phyloP scores from a whole-genome alignment of 164 flowering plant genomes.

The Piper longum region DNA sequence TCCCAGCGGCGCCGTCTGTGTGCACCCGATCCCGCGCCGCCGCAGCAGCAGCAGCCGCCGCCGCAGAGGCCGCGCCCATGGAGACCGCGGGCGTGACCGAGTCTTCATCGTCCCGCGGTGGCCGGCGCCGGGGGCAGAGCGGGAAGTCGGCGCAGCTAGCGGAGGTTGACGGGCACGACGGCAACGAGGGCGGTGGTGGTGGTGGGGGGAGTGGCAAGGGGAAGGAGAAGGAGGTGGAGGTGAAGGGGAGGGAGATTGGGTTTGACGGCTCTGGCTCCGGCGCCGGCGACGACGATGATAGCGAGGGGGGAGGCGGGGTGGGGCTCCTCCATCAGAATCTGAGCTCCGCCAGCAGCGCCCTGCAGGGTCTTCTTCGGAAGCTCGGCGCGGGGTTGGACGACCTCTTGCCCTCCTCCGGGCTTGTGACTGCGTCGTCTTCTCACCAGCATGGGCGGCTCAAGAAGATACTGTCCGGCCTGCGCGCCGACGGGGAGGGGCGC shows the following conservation, averaged over 20 bases:
- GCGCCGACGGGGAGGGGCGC: slow-evolving; percentile 92
- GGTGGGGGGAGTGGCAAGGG: slow-evolving; percentile 51
- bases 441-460: slow-evolving; percentile 83
- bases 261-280: slow-evolving; percentile 46
- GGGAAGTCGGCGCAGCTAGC: slow-evolving; percentile 19
- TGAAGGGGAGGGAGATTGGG: slow-evolving; percentile 13
- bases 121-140: slow-evolving; percentile 23
- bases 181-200: slow-evolving; percentile 47
- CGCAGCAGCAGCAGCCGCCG: slow-evolving; percentile 10
- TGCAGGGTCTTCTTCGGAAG: slow-evolving; percentile 83
- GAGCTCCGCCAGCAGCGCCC: slow-evolving; percentile 83
- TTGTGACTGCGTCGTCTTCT: slow-evolving; percentile 54
- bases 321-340: slow-evolving; percentile 74
- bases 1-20: slow-evolving; percentile 28
- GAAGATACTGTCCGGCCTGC: slow-evolving; percentile 76
- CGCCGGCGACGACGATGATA: slow-evolving; percentile 34
- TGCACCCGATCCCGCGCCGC: slow-evolving; percentile 51
- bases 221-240: slow-evolving; percentile 32
- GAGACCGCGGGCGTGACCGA: slow-evolving; percentile 5
- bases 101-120: slow-evolving; percentile 41
- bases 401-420: slow-evolving; percentile 55
- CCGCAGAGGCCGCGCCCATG: slow-evolving; percentile 33
- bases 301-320: slow-evolving; percentile 54
- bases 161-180: slow-evolving; percentile 2
- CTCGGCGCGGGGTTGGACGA: slow-evolving; percentile 95